Evolutionary conservation across 805 yeast genomes (phyloP), one percentile per base, ranked within the genome.

Genomic region (Zygotorulaspora sp.): DNA sequence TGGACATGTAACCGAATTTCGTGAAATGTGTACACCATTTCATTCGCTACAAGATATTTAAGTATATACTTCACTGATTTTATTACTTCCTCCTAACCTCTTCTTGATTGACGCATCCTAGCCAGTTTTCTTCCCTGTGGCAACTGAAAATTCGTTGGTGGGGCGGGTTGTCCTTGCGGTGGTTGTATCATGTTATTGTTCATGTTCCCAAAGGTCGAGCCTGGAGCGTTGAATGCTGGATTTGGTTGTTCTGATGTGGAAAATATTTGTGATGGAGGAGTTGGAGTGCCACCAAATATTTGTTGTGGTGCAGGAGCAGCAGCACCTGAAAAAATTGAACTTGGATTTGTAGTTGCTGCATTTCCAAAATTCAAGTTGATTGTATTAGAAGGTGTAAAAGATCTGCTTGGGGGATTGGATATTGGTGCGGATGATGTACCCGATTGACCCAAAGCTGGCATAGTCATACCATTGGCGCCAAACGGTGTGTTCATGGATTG

Each of bases 61-160:
- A 23, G 12, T n/a, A 11, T 7, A 7, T 23, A 13, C 8, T 23
- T 23, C 26, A 23, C 13, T 5, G 11, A 5, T n/a, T 11, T 23
- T 13, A 23, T 23, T 14, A n/a, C 4, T 26, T 26, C 5, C 7
- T 4, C 17, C 14, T 26, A 26, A 14, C 33, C 39, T 21, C 63
- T 50, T 43, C 61, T 52, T 17, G 58, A 40, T 13, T 44, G 48
- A 41, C 62, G 52, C 61, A 57, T 57, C 35, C 63, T 49, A 13
- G 63, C 62, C 14, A 58, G 28, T 26, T 45, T 47, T 34, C 63
- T 55, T 14, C 48, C 48, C 8, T 49, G 49, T 5, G 49, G 45
- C 19, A 48, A 13, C 14, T 43, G 47, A 30, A 43, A 39, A 13
- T 33, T 40, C 6, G 41, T 12, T 14, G 26, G 35, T n/a, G 40